phyloP scores from a whole-genome alignment of 352 stramenopile genomes.

The Halophytophthora polymorphica region DNA sequence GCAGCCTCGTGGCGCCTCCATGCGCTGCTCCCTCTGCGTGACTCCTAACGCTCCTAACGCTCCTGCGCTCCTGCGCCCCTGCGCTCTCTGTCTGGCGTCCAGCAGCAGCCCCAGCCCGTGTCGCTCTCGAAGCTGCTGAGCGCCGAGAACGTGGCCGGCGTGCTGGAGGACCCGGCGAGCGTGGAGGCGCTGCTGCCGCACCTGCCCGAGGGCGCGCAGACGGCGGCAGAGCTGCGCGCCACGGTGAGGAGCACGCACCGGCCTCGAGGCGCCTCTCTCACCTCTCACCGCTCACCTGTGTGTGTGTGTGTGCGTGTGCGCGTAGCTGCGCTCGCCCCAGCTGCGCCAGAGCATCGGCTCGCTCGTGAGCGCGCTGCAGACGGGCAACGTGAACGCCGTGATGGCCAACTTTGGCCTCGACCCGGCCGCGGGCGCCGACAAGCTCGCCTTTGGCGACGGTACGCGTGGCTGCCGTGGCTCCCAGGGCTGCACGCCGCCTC shows the following conservation, averaged over 20 bases:
- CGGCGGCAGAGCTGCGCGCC: constrained; percentile 60
- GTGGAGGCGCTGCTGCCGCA: constrained; percentile 61
- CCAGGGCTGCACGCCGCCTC: not conserved
- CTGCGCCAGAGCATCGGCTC: constrained; percentile 87
- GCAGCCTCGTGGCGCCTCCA: too few relatives aligned
- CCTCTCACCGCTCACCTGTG: not conserved
- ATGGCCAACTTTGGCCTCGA: constrained; percentile 90
- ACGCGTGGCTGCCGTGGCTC: constrained; percentile 11
- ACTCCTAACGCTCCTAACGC: too few relatives aligned
- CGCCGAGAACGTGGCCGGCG: constrained; percentile 43
- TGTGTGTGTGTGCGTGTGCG: not conserved
- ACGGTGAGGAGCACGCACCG: constrained; percentile 34
- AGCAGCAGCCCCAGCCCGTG: constrained; percentile 55
- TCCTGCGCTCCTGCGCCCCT: too few relatives aligned
- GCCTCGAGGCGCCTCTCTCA: not conserved
- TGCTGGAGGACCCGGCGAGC: constrained; percentile 64
- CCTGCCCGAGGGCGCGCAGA: constrained; percentile 82
- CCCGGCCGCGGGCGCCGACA: constrained; percentile 61
- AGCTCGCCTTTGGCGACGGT: constrained; percentile 85
- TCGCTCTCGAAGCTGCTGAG: constrained; percentile 65
- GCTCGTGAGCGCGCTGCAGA: constrained; percentile 80
- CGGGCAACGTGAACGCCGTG: constrained; percentile 89
- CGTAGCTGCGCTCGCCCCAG: constrained; percentile 75
- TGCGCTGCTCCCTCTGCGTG: too few relatives aligned
- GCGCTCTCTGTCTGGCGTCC: not conserved